These are phyloP conservation scores for Centella asiatica DNA, from an alignment of 129 eudicot species.

Conservation along the genomic window DNA sequence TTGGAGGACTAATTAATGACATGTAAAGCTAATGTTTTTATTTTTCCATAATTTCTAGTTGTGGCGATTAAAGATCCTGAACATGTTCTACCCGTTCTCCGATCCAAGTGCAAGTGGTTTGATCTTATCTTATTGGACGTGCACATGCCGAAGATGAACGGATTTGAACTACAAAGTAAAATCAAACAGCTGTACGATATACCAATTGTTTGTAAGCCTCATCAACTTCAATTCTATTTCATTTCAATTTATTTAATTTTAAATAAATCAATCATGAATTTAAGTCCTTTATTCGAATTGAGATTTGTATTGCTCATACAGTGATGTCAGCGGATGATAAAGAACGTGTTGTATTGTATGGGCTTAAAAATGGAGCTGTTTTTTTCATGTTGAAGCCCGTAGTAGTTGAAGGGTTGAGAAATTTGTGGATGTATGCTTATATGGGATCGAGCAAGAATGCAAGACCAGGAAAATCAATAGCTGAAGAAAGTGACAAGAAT, in stretches of 20 bases:
- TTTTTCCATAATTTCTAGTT: slow-evolving; percentile 18
- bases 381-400: slow-evolving; percentile 30
- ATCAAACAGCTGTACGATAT: slow-evolving; percentile 24
- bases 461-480: slow-evolving; percentile 41
- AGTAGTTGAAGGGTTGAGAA: slow-evolving; percentile 8
- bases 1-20: not conserved
- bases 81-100: slow-evolving; percentile 27
- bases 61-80: slow-evolving; percentile 23
- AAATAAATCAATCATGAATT: no score
- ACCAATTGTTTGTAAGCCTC: slow-evolving; percentile 33
- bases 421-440: slow-evolving; percentile 32
- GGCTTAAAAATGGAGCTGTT: slow-evolving; percentile 29
- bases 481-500: slow-evolving; percentile 46
- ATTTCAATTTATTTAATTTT: no score
- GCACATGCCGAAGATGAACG: slow-evolving; percentile 47
- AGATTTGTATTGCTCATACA: not conserved
- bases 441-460: slow-evolving; percentile 20
- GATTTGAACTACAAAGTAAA: slow-evolving; percentile 27
- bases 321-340: slow-evolving; percentile 38
- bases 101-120: slow-evolving; percentile 15
- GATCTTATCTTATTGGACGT: slow-evolving; percentile 35
- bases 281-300: no score
- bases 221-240: no score
- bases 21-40: not conserved
- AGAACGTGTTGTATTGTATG: slow-evolving; percentile 12